Conservation (phyloP, 1,284 basidiomycete genomes). For the Ustilago xerochloae region DNA sequence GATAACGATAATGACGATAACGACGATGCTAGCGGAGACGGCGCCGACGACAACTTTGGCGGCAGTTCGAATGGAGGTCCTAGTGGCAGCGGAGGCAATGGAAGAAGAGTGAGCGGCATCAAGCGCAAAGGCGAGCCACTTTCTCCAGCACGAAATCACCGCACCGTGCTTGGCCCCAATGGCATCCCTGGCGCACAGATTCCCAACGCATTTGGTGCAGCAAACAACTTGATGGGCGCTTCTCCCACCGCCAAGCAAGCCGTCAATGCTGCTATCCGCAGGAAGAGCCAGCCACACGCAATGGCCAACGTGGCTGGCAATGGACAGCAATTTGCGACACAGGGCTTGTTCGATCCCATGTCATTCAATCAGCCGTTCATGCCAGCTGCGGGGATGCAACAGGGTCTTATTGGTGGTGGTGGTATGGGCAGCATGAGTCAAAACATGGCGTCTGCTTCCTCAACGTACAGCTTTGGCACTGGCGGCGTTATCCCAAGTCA, state of each 20-base stretch:
- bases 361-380: slow-evolving; percentile 11
- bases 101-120: slow-evolving; percentile 11
- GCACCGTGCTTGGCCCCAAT: background rate
- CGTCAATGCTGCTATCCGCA: slow-evolving; percentile 37
- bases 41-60: slow-evolving; percentile 5
- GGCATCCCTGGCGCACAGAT: background rate
- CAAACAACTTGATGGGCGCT: background rate
- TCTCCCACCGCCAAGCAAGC: slow-evolving; percentile 34
- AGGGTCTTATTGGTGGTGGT: slow-evolving; percentile 1
- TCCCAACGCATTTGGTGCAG: slow-evolving; percentile 1
- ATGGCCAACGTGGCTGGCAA: background rate
- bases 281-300: slow-evolving; percentile 22
- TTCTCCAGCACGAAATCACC: slow-evolving; percentile 8
- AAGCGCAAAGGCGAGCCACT: slow-evolving; percentile 30
- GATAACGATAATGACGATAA: slow-evolving; percentile 29
- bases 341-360: slow-evolving; percentile 4
- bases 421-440: background rate
- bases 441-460: background rate
- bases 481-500: background rate
- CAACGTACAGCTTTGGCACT: background rate
- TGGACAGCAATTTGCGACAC: background rate
- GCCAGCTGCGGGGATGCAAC: slow-evolving; percentile 3
- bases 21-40: slow-evolving; percentile 20
- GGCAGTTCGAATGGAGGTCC: slow-evolving; percentile 9
- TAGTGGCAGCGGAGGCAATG: slow-evolving; percentile 7